Conservation (phyloP, 2,329 filamentous ascomycete species). For the Pleoardoris graminearum region DNA sequence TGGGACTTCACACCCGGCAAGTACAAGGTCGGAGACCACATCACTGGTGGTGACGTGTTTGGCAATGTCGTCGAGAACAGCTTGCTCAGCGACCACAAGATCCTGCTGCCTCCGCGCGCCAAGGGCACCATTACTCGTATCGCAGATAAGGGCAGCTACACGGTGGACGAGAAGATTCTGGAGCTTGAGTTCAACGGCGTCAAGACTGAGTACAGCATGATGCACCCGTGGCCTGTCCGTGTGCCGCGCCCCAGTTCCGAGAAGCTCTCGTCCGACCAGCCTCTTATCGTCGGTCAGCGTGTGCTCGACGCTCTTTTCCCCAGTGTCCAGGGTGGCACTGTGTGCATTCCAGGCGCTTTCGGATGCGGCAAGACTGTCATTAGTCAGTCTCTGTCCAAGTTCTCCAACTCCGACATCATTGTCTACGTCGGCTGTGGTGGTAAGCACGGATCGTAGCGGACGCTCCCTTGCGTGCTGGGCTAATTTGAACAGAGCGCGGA, state of each 20-base stretch:
- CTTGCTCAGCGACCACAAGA: conserved; percentile 89
- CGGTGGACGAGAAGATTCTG: conserved; percentile 88
- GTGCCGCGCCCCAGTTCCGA: conserved; percentile 90
- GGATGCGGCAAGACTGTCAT: conserved; percentile 99
- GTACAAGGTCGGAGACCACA: conserved; percentile 94
- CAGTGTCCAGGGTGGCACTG: conserved; percentile 93
- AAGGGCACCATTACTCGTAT: conserved; percentile 92
- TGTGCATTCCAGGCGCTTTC: conserved; percentile 97
- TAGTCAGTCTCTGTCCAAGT: conserved; percentile 97
- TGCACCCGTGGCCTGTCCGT: conserved; percentile 98
- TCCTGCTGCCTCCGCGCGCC: conserved; percentile 86
- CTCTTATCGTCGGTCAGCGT: conserved; percentile 95
- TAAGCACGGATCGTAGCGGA: background rate
- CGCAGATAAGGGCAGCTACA: conserved; percentile 86
- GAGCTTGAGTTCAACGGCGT: conserved; percentile 97
- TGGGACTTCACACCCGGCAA: conserved; percentile 90
- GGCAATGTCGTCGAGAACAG: conserved; percentile 96
- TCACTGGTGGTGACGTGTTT: conserved; percentile 95
- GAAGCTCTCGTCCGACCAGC: conserved; percentile 84
- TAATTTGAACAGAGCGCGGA: conserved; percentile 65
- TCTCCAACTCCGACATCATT: conserved; percentile 99
- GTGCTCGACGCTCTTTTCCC: conserved; percentile 96
- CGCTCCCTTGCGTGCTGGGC: background rate
- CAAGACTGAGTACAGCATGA: conserved; percentile 94
- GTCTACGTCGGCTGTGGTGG: conserved; percentile 78